These are phyloP conservation scores for Candida ovalis DNA, from an alignment of 805 yeast genomes.

Conservation along the genomic window DNA sequence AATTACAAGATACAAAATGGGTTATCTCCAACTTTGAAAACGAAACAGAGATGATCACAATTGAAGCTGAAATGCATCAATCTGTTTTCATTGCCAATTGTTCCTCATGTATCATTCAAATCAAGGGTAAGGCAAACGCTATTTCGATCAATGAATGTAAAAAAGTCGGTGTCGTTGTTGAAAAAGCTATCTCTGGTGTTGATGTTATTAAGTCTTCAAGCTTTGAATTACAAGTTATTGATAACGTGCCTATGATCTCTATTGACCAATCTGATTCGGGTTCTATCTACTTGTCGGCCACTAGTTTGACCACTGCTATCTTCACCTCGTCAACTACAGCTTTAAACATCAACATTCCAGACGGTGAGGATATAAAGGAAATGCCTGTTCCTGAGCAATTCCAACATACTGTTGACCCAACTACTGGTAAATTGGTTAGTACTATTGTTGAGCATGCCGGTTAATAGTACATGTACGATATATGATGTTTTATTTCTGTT, in stretches of 20 bases:
- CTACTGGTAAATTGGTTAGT: constrained; percentile 57
- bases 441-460: constrained; percentile 83
- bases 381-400: constrained; percentile 90
- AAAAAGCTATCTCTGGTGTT: constrained; percentile 79
- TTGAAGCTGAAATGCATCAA: constrained; percentile 83
- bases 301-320: constrained; percentile 69
- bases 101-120: constrained; percentile 64
- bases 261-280: constrained; percentile 90
- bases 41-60: constrained; percentile 53
- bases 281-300: constrained; percentile 68
- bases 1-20: constrained; percentile 87
- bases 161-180: constrained; percentile 75
- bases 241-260: constrained; percentile 76
- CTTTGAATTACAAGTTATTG: constrained; percentile 83
- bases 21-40: constrained; percentile 73
- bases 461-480: constrained; percentile 28
- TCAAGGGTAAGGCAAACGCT: constrained; percentile 90
- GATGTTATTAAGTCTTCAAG: constrained; percentile 79
- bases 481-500: neutral
- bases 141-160: constrained; percentile 71
- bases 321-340: constrained; percentile 84
- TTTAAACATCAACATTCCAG: constrained; percentile 80
- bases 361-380: constrained; percentile 74
- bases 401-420: constrained; percentile 55
- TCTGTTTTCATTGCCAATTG: constrained; percentile 87